Percentiles rank a stretch among this genome's conserved stretches.
Evolutionary conservation across 805 yeast genomes (phyloP).

Genomic region (Blastobotrys chiropterorum): DNA sequence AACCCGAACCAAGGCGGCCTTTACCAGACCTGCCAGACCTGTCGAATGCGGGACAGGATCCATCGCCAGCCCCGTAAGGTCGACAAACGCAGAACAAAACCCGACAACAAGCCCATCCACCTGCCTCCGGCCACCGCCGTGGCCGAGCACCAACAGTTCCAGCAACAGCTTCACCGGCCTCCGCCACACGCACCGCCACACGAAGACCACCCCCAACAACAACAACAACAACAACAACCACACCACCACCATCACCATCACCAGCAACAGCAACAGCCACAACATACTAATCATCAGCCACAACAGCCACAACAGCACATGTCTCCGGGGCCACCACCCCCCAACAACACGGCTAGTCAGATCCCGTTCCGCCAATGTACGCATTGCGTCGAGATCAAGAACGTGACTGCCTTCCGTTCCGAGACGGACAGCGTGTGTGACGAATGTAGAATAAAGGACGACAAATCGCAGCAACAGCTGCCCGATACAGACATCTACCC

Average conservation of each 20-base stretch:
- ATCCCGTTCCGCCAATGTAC: neutral
- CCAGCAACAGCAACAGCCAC: slow-evolving; percentile 5
- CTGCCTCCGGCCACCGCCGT: neutral
- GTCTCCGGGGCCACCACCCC: slow-evolving; percentile 17
- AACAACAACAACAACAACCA: neutral
- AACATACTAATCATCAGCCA: slow-evolving; percentile 6
- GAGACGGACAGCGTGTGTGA: neutral
- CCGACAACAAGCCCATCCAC: neutral
- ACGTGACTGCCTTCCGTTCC: neutral
- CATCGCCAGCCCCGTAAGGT: neutral
- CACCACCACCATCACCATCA: neutral
- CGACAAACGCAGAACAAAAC: neutral
- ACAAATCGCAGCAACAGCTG: neutral
- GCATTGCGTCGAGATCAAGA: neutral
- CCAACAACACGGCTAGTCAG: slow-evolving; percentile 22
- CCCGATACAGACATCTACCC: neutral
- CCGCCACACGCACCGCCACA: neutral
- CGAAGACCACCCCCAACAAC: neutral
- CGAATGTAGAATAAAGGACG: neutral
- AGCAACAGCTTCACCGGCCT: neutral
- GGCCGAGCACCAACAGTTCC: neutral
- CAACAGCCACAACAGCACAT: slow-evolving; percentile 27
- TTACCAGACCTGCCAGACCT: neutral
- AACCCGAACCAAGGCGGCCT: neutral
- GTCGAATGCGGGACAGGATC: neutral